These are phyloP conservation scores for Trametes pubescens DNA, from an alignment of 1,284 basidiomycete genomes.

Conservation along the genomic window DNA sequence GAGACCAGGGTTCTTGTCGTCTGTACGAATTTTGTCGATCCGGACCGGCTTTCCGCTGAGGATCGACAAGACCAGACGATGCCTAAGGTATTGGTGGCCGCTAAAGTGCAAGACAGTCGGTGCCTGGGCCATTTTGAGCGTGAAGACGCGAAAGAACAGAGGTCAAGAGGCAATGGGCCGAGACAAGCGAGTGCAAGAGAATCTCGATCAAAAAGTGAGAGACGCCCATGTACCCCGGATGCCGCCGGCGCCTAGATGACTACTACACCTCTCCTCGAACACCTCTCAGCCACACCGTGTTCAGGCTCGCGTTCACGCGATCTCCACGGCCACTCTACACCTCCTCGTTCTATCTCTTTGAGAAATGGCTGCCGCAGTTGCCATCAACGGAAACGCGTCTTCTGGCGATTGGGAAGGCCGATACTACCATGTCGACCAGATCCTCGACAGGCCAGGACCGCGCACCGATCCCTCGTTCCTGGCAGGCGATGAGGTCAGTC, in stretches of 20 bases:
- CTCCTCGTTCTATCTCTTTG: slow-evolving; percentile 1
- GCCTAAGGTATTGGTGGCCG: slow-evolving; percentile 86
- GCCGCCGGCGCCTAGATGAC: slow-evolving; percentile 27
- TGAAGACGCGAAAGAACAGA: not conserved
- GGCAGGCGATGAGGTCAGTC: slow-evolving; percentile 72
- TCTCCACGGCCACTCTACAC: slow-evolving; percentile 1
- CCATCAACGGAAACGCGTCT: slow-evolving; percentile 40
- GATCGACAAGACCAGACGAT: slow-evolving; percentile 87
- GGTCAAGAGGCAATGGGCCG: not conserved
- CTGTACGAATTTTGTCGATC: slow-evolving; percentile 90
- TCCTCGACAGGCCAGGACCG: slow-evolving; percentile 83
- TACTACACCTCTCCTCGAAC: slow-evolving; percentile 12
- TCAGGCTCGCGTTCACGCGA: slow-evolving; percentile 13
- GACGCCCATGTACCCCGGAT: slow-evolving; percentile 22
- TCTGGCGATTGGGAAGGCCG: slow-evolving; percentile 73
- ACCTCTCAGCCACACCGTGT: slow-evolving; percentile 18
- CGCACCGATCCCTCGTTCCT: slow-evolving; percentile 80
- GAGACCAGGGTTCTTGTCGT: slow-evolving; percentile 95
- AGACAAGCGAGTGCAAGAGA: not conserved
- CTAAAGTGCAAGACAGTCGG: slow-evolving; percentile 63
- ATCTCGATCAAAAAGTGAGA: slow-evolving; percentile 31
- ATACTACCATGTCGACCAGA: slow-evolving; percentile 82
- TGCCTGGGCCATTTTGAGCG: slow-evolving; percentile 51
- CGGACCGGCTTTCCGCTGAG: slow-evolving; percentile 88
- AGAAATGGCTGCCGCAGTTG: slow-evolving; percentile 42